Base-by-base conservation (phyloP, 73 alveolate species). In the Paramecium bursaria region DNA sequence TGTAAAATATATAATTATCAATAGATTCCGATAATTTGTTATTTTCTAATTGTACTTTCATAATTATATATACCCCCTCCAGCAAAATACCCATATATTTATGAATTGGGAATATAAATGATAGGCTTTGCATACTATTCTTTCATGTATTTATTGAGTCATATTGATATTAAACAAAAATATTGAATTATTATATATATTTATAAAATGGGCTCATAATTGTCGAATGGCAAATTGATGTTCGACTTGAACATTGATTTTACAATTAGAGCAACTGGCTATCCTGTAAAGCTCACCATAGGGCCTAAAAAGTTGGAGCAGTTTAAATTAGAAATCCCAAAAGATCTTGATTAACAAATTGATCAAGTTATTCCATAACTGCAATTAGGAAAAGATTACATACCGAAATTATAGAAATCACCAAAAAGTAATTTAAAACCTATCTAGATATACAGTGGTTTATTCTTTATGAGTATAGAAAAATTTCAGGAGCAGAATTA, bases 171-270 rank as follows among this genome's bases (percentile, higher is more conserved):
- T n/a, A n/a, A n/a, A n/a, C n/a, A n/a, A n/a, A n/a, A n/a, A n/a
- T n/a, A n/a, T n/a, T n/a, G n/a, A n/a, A n/a, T n/a, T n/a, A n/a
- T n/a, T n/a, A n/a, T n/a, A n/a, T n/a, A n/a, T n/a, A n/a, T n/a
- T n/a, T n/a, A n/a, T n/a, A n/a, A n/a, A n/a, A 57, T 57, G 76
- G 76, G 76, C 15, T 17, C 29, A 25, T 48, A 48, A 3, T 29
- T 57, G 2, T 57, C 50, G 5, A 57, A 57, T 57, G 76, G 76
- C 30, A 57, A 57, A 7, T 57, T 57, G 11, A 23, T 57, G 21
- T 57, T 44, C n/a, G 51, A 48, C 17, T 17, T 57, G 7, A 17
- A 27, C 3, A 57, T 57, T 3, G 76, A 57, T 29, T 6, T 19
- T 26, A 29, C 26, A 21, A 57, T 57, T 29, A 57, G 39, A 27